A percentile compares a stretch with the other conserved stretches of the same genome.
Conservation (phyloP, 495 filamentous ascomycete species). For the Oidiodendron maius region DNA sequence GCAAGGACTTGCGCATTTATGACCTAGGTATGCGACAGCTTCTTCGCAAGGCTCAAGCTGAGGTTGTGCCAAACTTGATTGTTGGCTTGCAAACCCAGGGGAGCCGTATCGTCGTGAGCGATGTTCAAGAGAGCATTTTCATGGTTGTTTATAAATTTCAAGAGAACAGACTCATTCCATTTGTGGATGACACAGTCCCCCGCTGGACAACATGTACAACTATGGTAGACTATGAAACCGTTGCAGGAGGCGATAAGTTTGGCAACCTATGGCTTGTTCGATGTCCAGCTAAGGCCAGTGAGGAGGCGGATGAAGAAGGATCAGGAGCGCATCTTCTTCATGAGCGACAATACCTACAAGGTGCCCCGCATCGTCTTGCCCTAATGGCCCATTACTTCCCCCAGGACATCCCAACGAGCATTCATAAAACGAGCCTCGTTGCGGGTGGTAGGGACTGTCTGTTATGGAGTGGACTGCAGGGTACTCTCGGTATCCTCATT, state of each 20-base stretch:
- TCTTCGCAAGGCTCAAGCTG: slow-evolving; percentile 82
- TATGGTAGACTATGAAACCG: slow-evolving; percentile 97
- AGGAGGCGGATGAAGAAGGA: slow-evolving; percentile 87
- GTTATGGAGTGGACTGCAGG: slow-evolving; percentile 90
- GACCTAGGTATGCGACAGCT: slow-evolving; percentile 88
- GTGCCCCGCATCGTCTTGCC: slow-evolving; percentile 75
- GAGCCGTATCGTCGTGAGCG: slow-evolving; percentile 83
- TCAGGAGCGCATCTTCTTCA: slow-evolving; percentile 85
- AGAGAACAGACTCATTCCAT: slow-evolving; percentile 85
- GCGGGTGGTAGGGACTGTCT: slow-evolving; percentile 88
- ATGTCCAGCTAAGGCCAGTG: slow-evolving; percentile 77
- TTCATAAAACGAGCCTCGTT: slow-evolving; percentile 85
- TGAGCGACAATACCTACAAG: slow-evolving; percentile 82
- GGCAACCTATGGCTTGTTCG: slow-evolving; percentile 92
- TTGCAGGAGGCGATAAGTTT: slow-evolving; percentile 94
- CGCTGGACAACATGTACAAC: slow-evolving; percentile 82
- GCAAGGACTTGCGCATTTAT: slow-evolving; percentile 75
- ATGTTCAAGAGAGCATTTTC: slow-evolving; percentile 84
- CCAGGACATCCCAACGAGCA: slow-evolving; percentile 85
- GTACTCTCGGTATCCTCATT: slow-evolving; percentile 86
- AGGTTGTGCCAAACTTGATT: slow-evolving; percentile 75
- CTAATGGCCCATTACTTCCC: slow-evolving; percentile 83
- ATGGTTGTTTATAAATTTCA: slow-evolving; percentile 92
- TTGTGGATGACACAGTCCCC: slow-evolving; percentile 80
- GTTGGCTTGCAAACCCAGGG: slow-evolving; percentile 87